Base-by-base conservation (phyloP, 805 yeast species). In the Saccharomycopsis javanensis region DNA sequence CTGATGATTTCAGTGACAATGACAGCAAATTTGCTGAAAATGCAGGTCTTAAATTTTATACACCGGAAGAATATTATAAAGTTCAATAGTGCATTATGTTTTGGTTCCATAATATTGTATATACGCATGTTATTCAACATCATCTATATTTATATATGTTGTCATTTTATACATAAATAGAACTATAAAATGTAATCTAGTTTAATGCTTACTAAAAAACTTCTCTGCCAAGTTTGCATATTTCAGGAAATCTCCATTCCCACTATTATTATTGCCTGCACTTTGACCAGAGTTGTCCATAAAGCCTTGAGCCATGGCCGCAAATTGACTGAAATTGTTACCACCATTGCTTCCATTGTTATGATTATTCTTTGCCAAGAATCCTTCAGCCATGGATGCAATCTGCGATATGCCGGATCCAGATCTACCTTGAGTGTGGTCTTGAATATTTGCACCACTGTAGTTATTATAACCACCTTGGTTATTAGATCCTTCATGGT, bases 1-100 rank as follows among this genome's bases (percentile, higher is more conserved):
- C 67, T 1, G 68, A 66, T 0, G 98, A 92, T 68, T 86, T 85
- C 67, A 87, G 94, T 74, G 90, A 87, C 63, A 79, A 86, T 53
- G 99, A 92, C 68, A 68, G 67, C 61, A 66, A 59, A 56, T 91
- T 91, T 74, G 97, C 98, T 0, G 61, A 73, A 50, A 75, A 72
- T 23, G 65, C 78, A 1, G 80, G 79, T 0, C 51, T 89, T 1
- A 60, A 63, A 18, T 92, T 88, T 65, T 71, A 42, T 28, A 64
- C 66, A 1, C 48, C 48, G 15, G 48, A 42, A 25, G 48, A 42
- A 20, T 42, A 42, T 42, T 42, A 42, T 42, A 42, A 11, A 20
- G 23, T 42, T 8, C 23, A 37, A 37, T n/a, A n/a, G n/a, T n/a
- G n/a, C n/a, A n/a, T n/a, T n/a, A n/a, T n/a, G n/a, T n/a, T n/a